Percentiles rank a stretch among this genome's conserved stretches.
These are phyloP conservation scores for Lactarius indigo DNA, from an alignment of 768 basidiomycete species.

Conservation along the genomic window DNA sequence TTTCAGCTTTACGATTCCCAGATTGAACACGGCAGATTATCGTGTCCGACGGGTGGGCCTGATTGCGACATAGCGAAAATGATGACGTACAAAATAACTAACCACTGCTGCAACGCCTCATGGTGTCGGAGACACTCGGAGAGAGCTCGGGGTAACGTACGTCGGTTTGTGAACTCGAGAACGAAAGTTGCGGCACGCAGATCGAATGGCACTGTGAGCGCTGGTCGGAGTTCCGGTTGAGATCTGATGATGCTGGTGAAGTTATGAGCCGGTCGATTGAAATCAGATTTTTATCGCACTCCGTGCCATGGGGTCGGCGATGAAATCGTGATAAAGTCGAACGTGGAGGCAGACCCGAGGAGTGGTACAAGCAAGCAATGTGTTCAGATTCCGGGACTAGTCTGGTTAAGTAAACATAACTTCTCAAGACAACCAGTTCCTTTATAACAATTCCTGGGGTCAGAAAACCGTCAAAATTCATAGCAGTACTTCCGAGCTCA, in stretches of 20 bases:
- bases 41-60: not conserved
- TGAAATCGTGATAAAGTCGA: not conserved
- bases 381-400: not conserved
- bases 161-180: not conserved
- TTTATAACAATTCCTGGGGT: not conserved
- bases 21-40: not conserved
- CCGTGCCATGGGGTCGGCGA: conserved; percentile 3
- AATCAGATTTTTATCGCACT: conserved; percentile 13
- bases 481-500: conserved; percentile 25
- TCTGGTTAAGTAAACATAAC: not conserved
- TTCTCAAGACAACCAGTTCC: not conserved
- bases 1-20: not conserved
- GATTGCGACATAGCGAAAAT: not conserved
- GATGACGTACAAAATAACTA: no score
- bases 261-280: conserved; percentile 4
- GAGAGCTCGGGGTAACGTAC: not conserved
- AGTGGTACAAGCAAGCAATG: not conserved
- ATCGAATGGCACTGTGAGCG: not conserved
- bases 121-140: not conserved
- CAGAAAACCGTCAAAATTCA: conserved; percentile 25
- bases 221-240: conserved; percentile 8
- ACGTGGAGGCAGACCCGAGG: not conserved
- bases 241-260: not conserved
- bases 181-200: not conserved
- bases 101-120: no score